These are phyloP conservation scores for Sclerotinia trifoliorum DNA, from an alignment of 2,329 filamentous ascomycete genomes.

Conservation along the genomic window DNA sequence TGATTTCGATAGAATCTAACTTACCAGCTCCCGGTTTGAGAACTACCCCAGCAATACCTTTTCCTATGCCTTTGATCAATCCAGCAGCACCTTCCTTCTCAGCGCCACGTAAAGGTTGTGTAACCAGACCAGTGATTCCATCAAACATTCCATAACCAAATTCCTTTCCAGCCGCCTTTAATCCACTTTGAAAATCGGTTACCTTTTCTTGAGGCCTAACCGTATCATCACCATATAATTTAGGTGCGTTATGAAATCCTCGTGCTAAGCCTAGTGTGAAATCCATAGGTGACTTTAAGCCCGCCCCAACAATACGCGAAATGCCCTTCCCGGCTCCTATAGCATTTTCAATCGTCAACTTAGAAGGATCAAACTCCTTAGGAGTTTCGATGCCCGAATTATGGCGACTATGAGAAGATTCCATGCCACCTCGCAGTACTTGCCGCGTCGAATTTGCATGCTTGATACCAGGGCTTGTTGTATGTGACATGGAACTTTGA, in stretches of 20 bases:
- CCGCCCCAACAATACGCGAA: slow-evolving; percentile 69
- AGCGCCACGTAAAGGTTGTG: slow-evolving; percentile 69
- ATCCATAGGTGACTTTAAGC: slow-evolving; percentile 79
- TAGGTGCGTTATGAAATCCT: slow-evolving; percentile 85
- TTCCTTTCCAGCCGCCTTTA: slow-evolving; percentile 76
- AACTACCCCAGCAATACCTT: slow-evolving; percentile 77
- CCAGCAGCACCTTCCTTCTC: slow-evolving; percentile 65
- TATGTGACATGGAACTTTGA: slow-evolving; percentile 19
- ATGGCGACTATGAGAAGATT: slow-evolving; percentile 21
- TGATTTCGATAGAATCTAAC: slow-evolving; percentile 29
- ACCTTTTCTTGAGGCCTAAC: slow-evolving; percentile 78
- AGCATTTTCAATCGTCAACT: slow-evolving; percentile 54
- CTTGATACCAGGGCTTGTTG: neutral
- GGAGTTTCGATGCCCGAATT: slow-evolving; percentile 32
- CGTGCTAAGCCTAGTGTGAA: slow-evolving; percentile 78
- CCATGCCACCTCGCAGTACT: slow-evolving; percentile 36
- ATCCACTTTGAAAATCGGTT: slow-evolving; percentile 70
- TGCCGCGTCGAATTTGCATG: slow-evolving; percentile 36
- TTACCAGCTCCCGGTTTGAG: slow-evolving; percentile 78
- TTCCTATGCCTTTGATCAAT: slow-evolving; percentile 75
- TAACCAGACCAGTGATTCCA: slow-evolving; percentile 76
- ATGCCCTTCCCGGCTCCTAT: slow-evolving; percentile 58
- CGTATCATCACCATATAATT: slow-evolving; percentile 79
- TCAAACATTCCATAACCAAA: slow-evolving; percentile 77
- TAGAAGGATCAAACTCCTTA: slow-evolving; percentile 30